Evolutionary conservation across 108 stramenopile species (phyloP), one percentile per base, ranked within the genome.

Genomic region (Stephanodiscus triporus): DNA sequence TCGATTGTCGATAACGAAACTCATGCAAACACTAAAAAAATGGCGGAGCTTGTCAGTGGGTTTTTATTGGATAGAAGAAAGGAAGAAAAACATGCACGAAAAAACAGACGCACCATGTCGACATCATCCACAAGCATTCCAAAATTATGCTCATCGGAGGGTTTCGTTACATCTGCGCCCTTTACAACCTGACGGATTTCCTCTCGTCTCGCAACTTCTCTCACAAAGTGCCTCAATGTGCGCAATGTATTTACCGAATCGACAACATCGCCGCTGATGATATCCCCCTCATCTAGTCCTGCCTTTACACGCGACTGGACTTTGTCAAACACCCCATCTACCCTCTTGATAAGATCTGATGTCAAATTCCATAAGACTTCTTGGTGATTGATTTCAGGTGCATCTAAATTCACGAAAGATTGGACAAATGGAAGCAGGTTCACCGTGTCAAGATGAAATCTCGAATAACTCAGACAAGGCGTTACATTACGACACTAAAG

Each of bases 281-380:
- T 45, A 36, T 68, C 70, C 29, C 22, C 23, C 7, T 60, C 19
- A 17, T 20, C 63, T 13, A 70, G 30, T 8, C 68, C 26, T 23
- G 67, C 36, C 55, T 87, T 55, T 58, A 75, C 62, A 14, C 70
- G 62, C 49, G 43, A 54, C 38, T 78, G 77, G 48, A 78, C 68
- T 26, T 65, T 13, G 42, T 83, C 84, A 32, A 83, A 70, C 20
- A 60, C 84, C 24, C 23, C 61, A 50, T 89, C 88, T 23, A 91
- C 56, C 23, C 78, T 63, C 2, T 72, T 60, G 48, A 89, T 84
- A 30, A 91, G 60, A 36, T 84, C 88, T 29, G 67, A 62, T 14
- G 81, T 72, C 29, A 71, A 57, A 68, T 94, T 94, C 93, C 93
- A 94, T 9, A 94, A 29, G 6, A 92, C 82, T 55, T 89, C 88